These are phyloP conservation scores for Hygrophorus pudorinus DNA, from an alignment of 768 basidiomycete genomes.

Conservation along the genomic window DNA sequence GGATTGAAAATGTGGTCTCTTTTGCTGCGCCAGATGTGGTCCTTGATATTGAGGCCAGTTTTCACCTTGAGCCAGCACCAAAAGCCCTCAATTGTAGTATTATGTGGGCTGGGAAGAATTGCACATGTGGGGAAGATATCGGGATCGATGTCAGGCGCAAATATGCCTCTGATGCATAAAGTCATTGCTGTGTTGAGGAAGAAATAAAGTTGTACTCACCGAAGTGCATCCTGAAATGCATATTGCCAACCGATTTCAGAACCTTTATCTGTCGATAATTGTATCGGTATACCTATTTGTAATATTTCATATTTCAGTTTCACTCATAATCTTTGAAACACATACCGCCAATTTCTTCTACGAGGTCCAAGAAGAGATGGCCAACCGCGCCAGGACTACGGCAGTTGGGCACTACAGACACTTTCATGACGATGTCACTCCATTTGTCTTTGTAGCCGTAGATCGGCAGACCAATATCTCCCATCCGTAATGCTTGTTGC, in stretches of 20 bases:
- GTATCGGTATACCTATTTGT: slow-evolving; percentile 16
- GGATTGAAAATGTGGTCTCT: slow-evolving; percentile 12
- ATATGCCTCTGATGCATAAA: too few species aligned
- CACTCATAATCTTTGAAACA: neutral
- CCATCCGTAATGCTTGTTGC: slow-evolving; percentile 18
- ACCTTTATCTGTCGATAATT: slow-evolving; percentile 20
- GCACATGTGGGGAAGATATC: too few species aligned
- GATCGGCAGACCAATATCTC: slow-evolving; percentile 18
- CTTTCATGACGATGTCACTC: slow-evolving; percentile 9
- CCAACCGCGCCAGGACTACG: slow-evolving; percentile 15
- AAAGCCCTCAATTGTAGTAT: slow-evolving; percentile 20
- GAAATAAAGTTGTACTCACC: slow-evolving; percentile 6
- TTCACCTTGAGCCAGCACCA: slow-evolving; percentile 20
- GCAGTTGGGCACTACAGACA: slow-evolving; percentile 18
- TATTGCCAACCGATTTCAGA: slow-evolving; percentile 21
- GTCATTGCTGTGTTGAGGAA: slow-evolving; percentile 2
- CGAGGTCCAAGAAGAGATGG: slow-evolving; percentile 24
- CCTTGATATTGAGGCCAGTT: slow-evolving; percentile 10
- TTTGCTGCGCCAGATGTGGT: slow-evolving; percentile 14
- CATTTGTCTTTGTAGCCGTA: slow-evolving; percentile 22
- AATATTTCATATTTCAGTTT: neutral
- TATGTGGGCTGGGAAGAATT: slow-evolving; percentile 17
- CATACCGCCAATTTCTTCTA: slow-evolving; percentile 19
- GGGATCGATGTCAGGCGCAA: too few species aligned
- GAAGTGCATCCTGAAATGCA: slow-evolving; percentile 10